Evolutionary conservation across 2,329 filamentous ascomycete species (phyloP), one percentile per base, ranked within the genome.

Genomic region (Colletotrichum shisoi): DNA sequence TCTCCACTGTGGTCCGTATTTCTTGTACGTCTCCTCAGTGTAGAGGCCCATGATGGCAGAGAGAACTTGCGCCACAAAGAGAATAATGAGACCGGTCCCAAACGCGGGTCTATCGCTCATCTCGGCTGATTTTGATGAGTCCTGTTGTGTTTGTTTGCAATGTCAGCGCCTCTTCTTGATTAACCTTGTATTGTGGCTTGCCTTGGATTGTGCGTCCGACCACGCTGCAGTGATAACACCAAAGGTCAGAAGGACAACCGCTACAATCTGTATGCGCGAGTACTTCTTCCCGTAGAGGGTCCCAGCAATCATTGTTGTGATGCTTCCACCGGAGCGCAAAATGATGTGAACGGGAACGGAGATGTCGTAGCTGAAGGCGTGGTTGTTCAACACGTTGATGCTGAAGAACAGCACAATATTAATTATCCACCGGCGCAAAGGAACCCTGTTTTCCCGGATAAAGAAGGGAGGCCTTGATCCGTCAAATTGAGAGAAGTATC

Each of bases 271-370:
- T 57, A 92, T 84, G 27, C 84, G 84, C 5, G 92, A 91, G 76
- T 97, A 98, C 71, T 85, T 85, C 80, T 94, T 97, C 46, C 94
- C 94, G 74, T 90, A 93, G 15, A 96, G 72, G 74, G 89, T 93
- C 3, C 95, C 95, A n/a, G 94, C 92, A 17, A 89, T 79, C 87
- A 99, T 96, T 9, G 95, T 98, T 4, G 94, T 96, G 69, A 98
- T 96, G 73, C 94, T 97, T 17, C 95, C 95, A 57, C 94, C 96
- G 56, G 94, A 97, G 60, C 95, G 88, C 37, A 99, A 83, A 71
- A 99, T 98, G 73, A 99, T 99, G 76, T 99, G 95, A 56, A 99
- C 89, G 1, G 95, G 95, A 0, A 99, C 93, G 7, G 93, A 97
- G 63, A 99, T 98, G 72, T 93, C 89, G 80, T 97, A 99, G 70